Evolutionary conservation across 1,284 basidiomycete species (phyloP).

Genomic region (Taiwanofungus camphoratus): DNA sequence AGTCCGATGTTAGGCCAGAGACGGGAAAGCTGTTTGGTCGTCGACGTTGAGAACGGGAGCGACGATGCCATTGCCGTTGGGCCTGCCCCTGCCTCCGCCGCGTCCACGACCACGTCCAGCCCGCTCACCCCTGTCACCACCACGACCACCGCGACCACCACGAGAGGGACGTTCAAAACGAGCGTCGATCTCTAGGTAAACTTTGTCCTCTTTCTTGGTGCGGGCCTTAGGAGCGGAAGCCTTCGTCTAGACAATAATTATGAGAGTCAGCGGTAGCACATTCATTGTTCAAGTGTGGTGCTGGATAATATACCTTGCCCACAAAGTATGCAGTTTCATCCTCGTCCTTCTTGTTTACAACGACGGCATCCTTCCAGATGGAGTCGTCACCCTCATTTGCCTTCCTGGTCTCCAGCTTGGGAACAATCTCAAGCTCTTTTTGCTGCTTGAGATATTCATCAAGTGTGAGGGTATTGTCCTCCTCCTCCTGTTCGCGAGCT

Average conservation of each 20-base stretch:
- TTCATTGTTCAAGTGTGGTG: no score
- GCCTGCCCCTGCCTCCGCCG: slow-evolving; percentile 39
- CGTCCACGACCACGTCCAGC: slow-evolving; percentile 29
- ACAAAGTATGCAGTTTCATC: slow-evolving; percentile 66
- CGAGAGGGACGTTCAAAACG: slow-evolving; percentile 69
- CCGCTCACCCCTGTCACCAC: slow-evolving; percentile 29
- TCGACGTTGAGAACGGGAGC: slow-evolving; percentile 53
- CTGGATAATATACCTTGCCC: slow-evolving; percentile 58
- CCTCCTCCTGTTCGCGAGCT: slow-evolving; percentile 66
- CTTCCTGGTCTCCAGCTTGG: slow-evolving; percentile 69
- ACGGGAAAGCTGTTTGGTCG: slow-evolving; percentile 82
- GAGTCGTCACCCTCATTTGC: slow-evolving; percentile 63
- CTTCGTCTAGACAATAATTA: slow-evolving; percentile 43
- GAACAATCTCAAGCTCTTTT: slow-evolving; percentile 47
- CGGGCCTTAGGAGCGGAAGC: slow-evolving; percentile 49
- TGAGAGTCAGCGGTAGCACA: no score
- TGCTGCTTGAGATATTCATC: slow-evolving; percentile 80
- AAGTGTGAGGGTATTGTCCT: slow-evolving; percentile 87
- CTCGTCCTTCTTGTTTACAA: slow-evolving; percentile 51
- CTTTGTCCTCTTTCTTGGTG: slow-evolving; percentile 73
- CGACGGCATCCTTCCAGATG: slow-evolving; percentile 59
- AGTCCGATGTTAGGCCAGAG: slow-evolving; percentile 48
- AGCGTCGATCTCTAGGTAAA: slow-evolving; percentile 72
- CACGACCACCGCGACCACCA: slow-evolving; percentile 45
- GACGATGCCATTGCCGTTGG: slow-evolving; percentile 27